These are phyloP conservation scores for Vitis labrusca DNA, from an alignment of 164 flowering plant genomes.

Conservation along the genomic window DNA sequence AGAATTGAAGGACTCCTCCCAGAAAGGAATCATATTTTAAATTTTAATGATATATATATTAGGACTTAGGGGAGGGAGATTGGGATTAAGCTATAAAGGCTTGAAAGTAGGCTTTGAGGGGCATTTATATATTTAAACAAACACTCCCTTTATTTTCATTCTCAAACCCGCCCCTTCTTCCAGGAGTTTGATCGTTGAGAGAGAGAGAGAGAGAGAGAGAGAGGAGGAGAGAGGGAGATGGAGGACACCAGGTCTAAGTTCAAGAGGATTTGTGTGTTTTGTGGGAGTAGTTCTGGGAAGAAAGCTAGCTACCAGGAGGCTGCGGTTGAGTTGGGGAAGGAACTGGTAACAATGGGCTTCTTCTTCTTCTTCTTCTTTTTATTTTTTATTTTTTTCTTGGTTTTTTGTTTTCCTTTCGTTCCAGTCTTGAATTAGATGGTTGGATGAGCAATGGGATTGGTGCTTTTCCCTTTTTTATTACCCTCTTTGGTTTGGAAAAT, in stretches of 20 bases:
- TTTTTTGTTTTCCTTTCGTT: conserved; percentile 3
- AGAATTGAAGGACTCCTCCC: too few species aligned
- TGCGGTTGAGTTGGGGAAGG: conserved; percentile 73
- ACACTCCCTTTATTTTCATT: conserved; percentile 25
- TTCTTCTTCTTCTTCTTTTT: neutral
- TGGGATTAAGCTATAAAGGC: too few species aligned
- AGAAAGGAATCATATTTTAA: too few species aligned
- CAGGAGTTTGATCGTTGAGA: neutral
- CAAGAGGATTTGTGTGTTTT: conserved; percentile 80
- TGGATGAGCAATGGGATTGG: too few species aligned
- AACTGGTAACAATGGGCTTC: conserved; percentile 52
- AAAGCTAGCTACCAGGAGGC: conserved; percentile 82
- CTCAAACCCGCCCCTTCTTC: conserved; percentile 18
- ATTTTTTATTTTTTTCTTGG: neutral
- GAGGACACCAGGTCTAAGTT: conserved; percentile 59
- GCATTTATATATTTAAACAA: neutral
- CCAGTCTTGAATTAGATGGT: too few species aligned
- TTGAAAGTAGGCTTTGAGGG: neutral
- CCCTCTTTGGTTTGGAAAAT: neutral
- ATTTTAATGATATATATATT: too few species aligned
- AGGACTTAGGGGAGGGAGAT: too few species aligned
- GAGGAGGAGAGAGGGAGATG: conserved; percentile 16
- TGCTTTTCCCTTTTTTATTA: too few species aligned
- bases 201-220: conserved; percentile 7
- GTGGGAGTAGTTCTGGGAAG: conserved; percentile 89